A percentile compares a stretch with the other conserved stretches of the same genome.
Conservation (phyloP, 2,329 filamentous ascomycete genomes). For the Ambrosiella xylebori region DNA sequence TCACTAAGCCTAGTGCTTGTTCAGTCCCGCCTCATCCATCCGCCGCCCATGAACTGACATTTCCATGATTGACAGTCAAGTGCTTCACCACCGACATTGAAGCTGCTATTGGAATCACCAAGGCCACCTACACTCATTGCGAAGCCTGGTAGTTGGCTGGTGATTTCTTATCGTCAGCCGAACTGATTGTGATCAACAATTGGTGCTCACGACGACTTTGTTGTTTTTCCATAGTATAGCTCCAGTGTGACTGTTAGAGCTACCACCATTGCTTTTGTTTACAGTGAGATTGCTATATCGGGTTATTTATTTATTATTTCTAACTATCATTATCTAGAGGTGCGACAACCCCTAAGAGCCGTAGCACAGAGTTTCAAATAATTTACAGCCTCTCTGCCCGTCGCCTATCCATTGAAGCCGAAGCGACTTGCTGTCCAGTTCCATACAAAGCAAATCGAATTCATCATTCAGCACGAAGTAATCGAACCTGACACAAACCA, state of each 20-base stretch:
- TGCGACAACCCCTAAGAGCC: neutral
- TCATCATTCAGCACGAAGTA: neutral
- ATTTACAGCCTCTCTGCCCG: neutral
- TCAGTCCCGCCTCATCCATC: neutral
- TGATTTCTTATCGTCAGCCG: too few species aligned
- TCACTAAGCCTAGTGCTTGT: neutral
- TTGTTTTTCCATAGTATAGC: too few species aligned
- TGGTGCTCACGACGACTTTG: too few species aligned
- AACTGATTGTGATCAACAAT: too few species aligned
- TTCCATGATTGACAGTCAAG: too few species aligned
- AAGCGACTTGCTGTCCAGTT: neutral
- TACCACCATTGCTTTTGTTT: neutral
- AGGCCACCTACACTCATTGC: too few species aligned
- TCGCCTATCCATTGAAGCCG: neutral
- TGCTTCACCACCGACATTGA: too few species aligned
- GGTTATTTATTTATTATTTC: conserved; percentile 12
- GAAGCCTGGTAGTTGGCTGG: too few species aligned
- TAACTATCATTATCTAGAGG: conserved; percentile 4
- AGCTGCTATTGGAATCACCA: too few species aligned
- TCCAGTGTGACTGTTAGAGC: too few species aligned
- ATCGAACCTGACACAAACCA: neutral
- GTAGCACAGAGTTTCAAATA: neutral
- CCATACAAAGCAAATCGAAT: neutral
- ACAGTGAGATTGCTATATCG: conserved; percentile 5
- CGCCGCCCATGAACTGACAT: neutral